Conservation (phyloP, 495 filamentous ascomycete genomes). For the Trichoderma orchidacearum region DNA sequence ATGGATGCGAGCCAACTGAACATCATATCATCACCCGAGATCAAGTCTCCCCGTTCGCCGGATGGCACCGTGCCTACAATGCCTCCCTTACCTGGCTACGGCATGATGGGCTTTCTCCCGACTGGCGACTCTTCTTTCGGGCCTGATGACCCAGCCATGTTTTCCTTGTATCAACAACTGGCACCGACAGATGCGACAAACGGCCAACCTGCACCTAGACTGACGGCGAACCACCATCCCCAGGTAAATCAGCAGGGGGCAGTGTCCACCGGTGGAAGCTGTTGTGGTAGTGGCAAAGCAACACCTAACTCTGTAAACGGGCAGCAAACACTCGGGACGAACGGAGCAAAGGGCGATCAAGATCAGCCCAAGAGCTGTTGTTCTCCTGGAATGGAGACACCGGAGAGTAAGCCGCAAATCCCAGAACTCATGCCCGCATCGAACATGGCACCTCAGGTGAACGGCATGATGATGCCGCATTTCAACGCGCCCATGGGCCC, state of each 20-base stretch:
- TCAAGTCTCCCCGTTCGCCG: not conserved
- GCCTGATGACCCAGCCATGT: not conserved
- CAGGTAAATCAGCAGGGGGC: not conserved
- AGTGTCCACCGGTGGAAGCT: not conserved
- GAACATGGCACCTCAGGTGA: not conserved
- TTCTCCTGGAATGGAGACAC: not conserved
- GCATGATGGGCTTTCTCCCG: not conserved
- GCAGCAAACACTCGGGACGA: not conserved
- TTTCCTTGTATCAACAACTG: not conserved
- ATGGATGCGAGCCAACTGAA: conserved; percentile 31
- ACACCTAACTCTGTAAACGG: not conserved
- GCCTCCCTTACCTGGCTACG: not conserved
- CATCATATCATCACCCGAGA: conserved; percentile 8
- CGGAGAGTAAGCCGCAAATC: not conserved
- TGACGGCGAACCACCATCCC: not conserved
- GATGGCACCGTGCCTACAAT: not conserved
- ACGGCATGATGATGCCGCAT: not conserved
- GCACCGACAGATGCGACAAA: not conserved
- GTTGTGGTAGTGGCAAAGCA: not conserved
- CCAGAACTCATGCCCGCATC: not conserved
- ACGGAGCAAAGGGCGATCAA: not conserved
- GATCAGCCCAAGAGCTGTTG: conserved; percentile 1
- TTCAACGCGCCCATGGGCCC: not conserved
- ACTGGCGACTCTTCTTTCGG: not conserved
- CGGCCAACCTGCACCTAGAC: not conserved